A percentile compares a stretch with the other conserved stretches of the same genome.
These are phyloP conservation scores for Mycena belliarum DNA, from an alignment of 768 basidiomycete species.

Conservation along the genomic window DNA sequence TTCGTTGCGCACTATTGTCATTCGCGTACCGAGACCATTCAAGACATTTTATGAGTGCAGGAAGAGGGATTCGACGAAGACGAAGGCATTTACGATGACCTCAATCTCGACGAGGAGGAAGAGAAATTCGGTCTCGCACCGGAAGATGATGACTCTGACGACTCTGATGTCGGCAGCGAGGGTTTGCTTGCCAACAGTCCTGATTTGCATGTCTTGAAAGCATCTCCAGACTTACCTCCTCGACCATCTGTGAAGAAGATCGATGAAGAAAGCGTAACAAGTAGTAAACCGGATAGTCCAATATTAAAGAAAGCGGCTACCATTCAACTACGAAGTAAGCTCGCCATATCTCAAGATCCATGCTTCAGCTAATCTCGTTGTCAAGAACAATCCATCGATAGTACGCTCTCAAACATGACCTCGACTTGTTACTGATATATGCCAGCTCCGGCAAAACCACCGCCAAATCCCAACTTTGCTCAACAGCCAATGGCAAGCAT, in stretches of 20 bases:
- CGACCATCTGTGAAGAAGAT: slow-evolving; percentile 73
- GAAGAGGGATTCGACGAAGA: slow-evolving; percentile 98
- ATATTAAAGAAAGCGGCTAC: slow-evolving; percentile 76
- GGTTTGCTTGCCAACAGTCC: slow-evolving; percentile 36
- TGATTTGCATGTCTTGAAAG: neutral
- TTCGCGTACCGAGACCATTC: slow-evolving; percentile 16
- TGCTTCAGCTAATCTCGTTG: slow-evolving; percentile 17
- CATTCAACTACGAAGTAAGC: slow-evolving; percentile 72
- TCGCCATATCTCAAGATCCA: slow-evolving; percentile 3
- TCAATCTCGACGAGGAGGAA: slow-evolving; percentile 95
- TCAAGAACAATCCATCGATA: slow-evolving; percentile 70
- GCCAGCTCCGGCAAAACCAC: slow-evolving; percentile 60
- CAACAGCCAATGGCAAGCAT: slow-evolving; percentile 77
- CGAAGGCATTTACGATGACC: slow-evolving; percentile 96
- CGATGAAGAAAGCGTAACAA: slow-evolving; percentile 76
- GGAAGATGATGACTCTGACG: slow-evolving; percentile 79
- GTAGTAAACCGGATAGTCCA: slow-evolving; percentile 78
- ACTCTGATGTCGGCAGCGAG: slow-evolving; percentile 74
- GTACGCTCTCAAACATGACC: slow-evolving; percentile 37
- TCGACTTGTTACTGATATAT: slow-evolving; percentile 17
- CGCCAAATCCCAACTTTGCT: slow-evolving; percentile 78
- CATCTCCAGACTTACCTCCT: slow-evolving; percentile 55
- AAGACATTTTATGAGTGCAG: slow-evolving; percentile 43
- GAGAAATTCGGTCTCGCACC: slow-evolving; percentile 83
- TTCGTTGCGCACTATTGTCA: slow-evolving; percentile 43